phyloP scores from a whole-genome alignment of 768 basidiomycete genomes.

The Tricholoma saponaceum region DNA sequence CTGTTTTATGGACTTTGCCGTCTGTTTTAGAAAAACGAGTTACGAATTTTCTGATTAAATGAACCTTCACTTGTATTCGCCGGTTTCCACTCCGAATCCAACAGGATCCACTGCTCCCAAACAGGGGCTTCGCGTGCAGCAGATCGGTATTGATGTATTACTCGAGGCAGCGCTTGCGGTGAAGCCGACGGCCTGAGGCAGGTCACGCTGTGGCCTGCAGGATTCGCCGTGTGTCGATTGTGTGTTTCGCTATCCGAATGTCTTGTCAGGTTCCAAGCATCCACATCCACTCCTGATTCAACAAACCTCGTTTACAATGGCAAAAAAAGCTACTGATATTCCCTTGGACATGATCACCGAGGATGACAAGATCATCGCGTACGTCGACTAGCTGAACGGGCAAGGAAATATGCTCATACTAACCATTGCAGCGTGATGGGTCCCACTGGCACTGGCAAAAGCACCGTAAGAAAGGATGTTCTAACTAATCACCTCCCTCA shows the following conservation, averaged over 20 bases:
- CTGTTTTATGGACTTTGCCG: no score
- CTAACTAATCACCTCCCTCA: not conserved
- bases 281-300: not conserved
- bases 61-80: no score
- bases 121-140: no score
- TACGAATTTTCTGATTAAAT: no score
- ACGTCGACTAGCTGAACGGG: not conserved
- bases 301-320: not conserved
- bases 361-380: constrained; percentile 1
- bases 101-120: no score
- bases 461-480: constrained; percentile 11
- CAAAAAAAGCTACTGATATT: not conserved
- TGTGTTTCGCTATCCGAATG: not conserved
- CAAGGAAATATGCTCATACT: not conserved
- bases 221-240: not conserved
- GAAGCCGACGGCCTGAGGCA: no score
- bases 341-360: not conserved
- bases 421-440: constrained; percentile 16
- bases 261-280: not conserved
- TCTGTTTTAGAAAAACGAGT: no score
- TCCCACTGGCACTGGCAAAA: constrained; percentile 19
- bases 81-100: no score
- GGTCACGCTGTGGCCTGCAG: not conserved
- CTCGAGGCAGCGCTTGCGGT: no score
- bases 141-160: no score